phyloP scores from a whole-genome alignment of 2,329 filamentous ascomycete genomes.

The Penicillium brevicompactum region DNA sequence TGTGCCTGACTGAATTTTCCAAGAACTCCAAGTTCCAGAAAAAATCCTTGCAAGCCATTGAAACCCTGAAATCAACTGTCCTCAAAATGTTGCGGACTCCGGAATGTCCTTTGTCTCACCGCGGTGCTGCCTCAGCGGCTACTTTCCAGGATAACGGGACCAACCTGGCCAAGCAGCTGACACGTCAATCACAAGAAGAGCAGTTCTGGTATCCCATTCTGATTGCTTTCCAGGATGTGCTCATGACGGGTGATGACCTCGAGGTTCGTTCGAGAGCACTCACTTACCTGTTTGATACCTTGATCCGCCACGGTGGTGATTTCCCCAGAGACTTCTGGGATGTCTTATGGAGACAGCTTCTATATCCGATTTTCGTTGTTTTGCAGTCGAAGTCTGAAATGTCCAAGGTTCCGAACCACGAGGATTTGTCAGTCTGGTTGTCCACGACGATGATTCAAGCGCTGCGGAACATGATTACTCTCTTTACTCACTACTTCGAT shows the following conservation, averaged over 20 bases:
- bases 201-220: slow-evolving; percentile 98
- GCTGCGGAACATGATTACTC: slow-evolving; percentile 93
- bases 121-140: slow-evolving; percentile 49
- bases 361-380: slow-evolving; percentile 99
- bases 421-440: slow-evolving; percentile 96
- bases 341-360: slow-evolving; percentile 91
- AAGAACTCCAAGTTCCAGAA: slow-evolving; percentile 99
- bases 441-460: slow-evolving; percentile 99
- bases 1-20: slow-evolving; percentile 96
- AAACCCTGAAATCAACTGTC: slow-evolving; percentile 89
- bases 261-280: slow-evolving; percentile 87
- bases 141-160: slow-evolving; percentile 48
- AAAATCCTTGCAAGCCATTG: slow-evolving; percentile 94
- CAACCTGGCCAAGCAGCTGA: slow-evolving; percentile 63
- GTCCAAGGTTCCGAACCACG: slow-evolving; percentile 91
- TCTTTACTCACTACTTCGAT: slow-evolving; percentile 98
- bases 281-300: slow-evolving; percentile 93
- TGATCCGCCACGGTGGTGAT: slow-evolving; percentile 85
- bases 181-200: slow-evolving; percentile 86
- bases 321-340: slow-evolving; percentile 98
- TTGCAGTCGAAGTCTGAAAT: slow-evolving; percentile 95
- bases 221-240: slow-evolving; percentile 96
- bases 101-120: slow-evolving; percentile 85
- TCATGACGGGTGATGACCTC: slow-evolving; percentile 98
- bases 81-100: slow-evolving; percentile 94